Conservation (phyloP, 2,329 filamentous ascomycete species). For the Cladophialophora psammophila region DNA sequence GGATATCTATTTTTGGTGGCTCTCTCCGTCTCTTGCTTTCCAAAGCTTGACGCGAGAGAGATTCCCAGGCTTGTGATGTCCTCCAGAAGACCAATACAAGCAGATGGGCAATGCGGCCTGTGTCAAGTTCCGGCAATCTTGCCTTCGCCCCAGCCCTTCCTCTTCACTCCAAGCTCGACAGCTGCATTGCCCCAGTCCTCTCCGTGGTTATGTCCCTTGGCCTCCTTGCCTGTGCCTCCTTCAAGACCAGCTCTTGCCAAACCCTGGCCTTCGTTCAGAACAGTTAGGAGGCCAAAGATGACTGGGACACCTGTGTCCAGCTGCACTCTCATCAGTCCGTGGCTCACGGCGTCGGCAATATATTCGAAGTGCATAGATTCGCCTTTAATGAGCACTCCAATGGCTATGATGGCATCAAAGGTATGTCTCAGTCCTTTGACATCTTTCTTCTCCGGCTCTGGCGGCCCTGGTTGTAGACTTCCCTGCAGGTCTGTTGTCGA, state of each 20-base stretch:
- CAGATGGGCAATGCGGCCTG: not conserved
- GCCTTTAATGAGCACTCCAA: slow-evolving; percentile 97
- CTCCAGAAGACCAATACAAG: not conserved
- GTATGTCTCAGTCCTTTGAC: slow-evolving; percentile 33
- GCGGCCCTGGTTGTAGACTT: slow-evolving; percentile 39
- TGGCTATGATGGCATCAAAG: slow-evolving; percentile 95
- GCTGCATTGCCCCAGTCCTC: slow-evolving; percentile 95
- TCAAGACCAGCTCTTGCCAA: slow-evolving; percentile 79
- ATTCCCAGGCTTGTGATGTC: not conserved
- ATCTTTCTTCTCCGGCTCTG: slow-evolving; percentile 50
- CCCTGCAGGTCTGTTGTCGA: slow-evolving; percentile 70
- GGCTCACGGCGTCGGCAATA: slow-evolving; percentile 88
- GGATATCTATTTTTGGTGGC: slow-evolving; percentile 13
- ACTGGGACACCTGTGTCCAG: slow-evolving; percentile 88
- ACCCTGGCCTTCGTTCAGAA: slow-evolving; percentile 87
- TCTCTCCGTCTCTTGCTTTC: slow-evolving; percentile 1
- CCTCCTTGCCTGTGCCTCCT: slow-evolving; percentile 51
- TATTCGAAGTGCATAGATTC: slow-evolving; percentile 99
- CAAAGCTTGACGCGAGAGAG: not conserved
- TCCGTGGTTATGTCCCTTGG: slow-evolving; percentile 83
- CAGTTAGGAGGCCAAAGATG: slow-evolving; percentile 89
- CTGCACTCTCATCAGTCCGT: slow-evolving; percentile 93
- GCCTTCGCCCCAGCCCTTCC: slow-evolving; percentile 80
- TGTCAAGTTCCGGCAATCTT: slow-evolving; percentile 53
- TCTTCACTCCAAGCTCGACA: slow-evolving; percentile 91